Conservation (phyloP, 2,329 filamentous ascomycete species). For the Colletotrichum ledebouriae region DNA sequence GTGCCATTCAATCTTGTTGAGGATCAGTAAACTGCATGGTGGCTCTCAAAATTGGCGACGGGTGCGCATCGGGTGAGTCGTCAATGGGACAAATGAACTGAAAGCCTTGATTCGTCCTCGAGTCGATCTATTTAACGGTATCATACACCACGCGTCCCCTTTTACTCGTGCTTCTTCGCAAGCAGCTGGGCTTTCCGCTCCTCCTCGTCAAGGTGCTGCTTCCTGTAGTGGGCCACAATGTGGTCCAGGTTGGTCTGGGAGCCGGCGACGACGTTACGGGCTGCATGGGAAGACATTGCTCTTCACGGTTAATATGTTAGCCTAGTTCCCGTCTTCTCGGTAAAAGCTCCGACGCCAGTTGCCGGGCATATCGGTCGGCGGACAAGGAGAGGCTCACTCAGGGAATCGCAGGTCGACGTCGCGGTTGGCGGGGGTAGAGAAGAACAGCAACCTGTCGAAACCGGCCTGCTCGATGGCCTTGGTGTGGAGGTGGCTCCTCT, state of each 20-base stretch:
- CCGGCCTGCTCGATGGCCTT: conserved; percentile 68
- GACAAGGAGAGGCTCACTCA: conserved; percentile 61
- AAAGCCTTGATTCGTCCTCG: conserved; percentile 36
- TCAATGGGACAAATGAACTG: conserved; percentile 34
- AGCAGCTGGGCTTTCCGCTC: conserved; percentile 65
- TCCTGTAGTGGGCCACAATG: conserved; percentile 69
- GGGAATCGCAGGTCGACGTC: conserved; percentile 68
- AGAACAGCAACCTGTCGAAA: conserved; percentile 69
- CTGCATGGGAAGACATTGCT: conserved; percentile 63
- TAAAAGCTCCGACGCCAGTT: not conserved
- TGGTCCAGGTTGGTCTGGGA: conserved; percentile 67
- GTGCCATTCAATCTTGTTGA: no score
- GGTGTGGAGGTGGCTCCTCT: conserved; percentile 66
- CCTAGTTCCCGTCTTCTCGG: not conserved
- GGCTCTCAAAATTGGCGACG: not conserved
- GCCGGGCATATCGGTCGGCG: not conserved
- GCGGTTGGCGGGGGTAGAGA: conserved; percentile 56
- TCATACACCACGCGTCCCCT: conserved; percentile 35
- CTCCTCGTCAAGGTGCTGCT: conserved; percentile 67
- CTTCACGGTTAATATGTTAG: conserved; percentile 50
- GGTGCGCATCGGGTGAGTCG: not conserved
- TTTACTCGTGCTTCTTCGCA: conserved; percentile 38
- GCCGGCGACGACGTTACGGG: conserved; percentile 68
- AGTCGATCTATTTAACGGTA: conserved; percentile 42
- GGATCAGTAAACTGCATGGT: no score